These are phyloP conservation scores for Lactarius evosmus DNA, from an alignment of 768 basidiomycete species.

Conservation along the genomic window DNA sequence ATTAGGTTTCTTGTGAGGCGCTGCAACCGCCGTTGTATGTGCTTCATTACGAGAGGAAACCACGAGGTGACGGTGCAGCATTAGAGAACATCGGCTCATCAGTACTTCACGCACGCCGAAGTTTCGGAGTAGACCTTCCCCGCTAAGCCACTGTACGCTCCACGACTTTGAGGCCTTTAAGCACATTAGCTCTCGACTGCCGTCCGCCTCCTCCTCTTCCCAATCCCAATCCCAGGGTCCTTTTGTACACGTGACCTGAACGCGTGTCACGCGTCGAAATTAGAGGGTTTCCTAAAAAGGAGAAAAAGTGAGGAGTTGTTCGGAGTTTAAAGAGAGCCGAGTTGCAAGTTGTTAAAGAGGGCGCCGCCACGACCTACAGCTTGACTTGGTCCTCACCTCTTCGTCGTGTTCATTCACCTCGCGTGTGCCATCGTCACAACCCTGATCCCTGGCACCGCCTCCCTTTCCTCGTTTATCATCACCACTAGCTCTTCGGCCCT, in stretches of 20 bases:
- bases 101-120: constrained; percentile 7
- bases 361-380: constrained; percentile 3
- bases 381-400: constrained; percentile 17
- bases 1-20: constrained; percentile 15
- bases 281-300: constrained; percentile 20
- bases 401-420: constrained; percentile 23
- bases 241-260: constrained; percentile 20
- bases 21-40: constrained; percentile 6
- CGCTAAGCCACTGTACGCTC: neutral
- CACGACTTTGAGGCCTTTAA: neutral
- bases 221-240: neutral
- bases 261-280: constrained; percentile 28
- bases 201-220: neutral
- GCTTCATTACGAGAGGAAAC: constrained; percentile 12
- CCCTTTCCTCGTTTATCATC: constrained; percentile 7
- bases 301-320: neutral
- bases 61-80: constrained; percentile 16
- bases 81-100: neutral
- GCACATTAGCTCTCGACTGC: neutral
- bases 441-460: constrained; percentile 24
- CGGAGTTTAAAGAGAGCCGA: constrained; percentile 26
- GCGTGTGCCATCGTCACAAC: constrained; percentile 20
- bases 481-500: constrained; percentile 5
- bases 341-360: constrained; percentile 24
- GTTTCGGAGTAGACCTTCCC: neutral